Base-by-base conservation (phyloP, 2,329 filamentous ascomycete genomes). In the Colletotrichum tropicicola region DNA sequence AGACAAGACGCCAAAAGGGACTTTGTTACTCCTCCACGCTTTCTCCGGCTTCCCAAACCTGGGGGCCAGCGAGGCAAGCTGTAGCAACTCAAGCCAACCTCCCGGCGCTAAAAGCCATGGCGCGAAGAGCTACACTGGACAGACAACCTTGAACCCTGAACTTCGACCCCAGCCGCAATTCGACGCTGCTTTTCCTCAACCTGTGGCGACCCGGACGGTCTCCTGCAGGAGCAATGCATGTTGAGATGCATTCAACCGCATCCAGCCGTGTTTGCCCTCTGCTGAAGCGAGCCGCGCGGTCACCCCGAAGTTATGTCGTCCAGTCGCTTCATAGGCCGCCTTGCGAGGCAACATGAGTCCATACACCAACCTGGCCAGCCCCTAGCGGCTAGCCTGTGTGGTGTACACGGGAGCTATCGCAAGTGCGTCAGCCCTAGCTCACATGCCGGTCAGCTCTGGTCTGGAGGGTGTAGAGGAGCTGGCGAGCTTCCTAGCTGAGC, bases 371-470 rank as follows among this genome's bases (percentile, higher is more conserved):
- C 23, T 30, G 12, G 25, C 44, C n/a, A n/a, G n/a, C 25, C 32
- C 32, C 25, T n/a, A 41, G 23, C 37, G n/a, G 17, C 37, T 4
- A 5, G 5, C 5, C 19, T 21, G 53, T 7, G 35, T 21, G 17
- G 37, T 58, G 45, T 37, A 53, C 23, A 45, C 37, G 54, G 54
- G 53, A 60, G 41, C 48, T 48, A 60, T 48, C 41, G 25, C 56
- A 35, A 35, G 48, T 21, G 32, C 48, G 48, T 54, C 61, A 60
- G 61, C 56, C 43, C 56, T 54, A 35, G 48, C 43, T 15, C 28
- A 17, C 15, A 25, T 48, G 47, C 41, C 43, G 23, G 32, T 43
- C 23, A 47, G 17, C 37, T 55, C 9, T 28, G 23, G 27, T 47
- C 41, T 48, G 39, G 3, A 39, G 12, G 37, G 8, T 21, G 37